Base-by-base conservation (phyloP, 2,329 filamentous ascomycete species). In the Biscogniauxia mediterranea region DNA sequence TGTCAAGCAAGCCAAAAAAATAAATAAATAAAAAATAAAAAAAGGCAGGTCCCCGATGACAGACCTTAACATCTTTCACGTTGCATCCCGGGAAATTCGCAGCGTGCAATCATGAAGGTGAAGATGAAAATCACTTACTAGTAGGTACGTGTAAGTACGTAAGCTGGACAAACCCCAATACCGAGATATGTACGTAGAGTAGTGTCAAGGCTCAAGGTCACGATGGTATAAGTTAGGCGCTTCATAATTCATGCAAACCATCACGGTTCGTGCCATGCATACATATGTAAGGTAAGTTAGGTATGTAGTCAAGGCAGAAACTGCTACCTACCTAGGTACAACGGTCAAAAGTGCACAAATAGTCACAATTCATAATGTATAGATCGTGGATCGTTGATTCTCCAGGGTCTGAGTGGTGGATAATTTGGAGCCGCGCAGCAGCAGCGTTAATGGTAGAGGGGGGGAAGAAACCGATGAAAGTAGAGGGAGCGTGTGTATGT, bases 381-480 rank as follows among this genome's bases (percentile, higher is more conserved):
- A 46, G 38, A 46, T 46, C 38, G 38, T 46, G 38, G 38, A 46
- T n/a, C 38, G 13, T n/a, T 46, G 38, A 15, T 7, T 49, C 15
- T 17, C 52, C 11, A 56, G 60, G 23, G 52, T 62, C 63, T 65
- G 28, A 65, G 66, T 68, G 64, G 66, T 64, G 51, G 51, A 52
- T 52, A 52, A 52, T 52, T 23, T 23, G 19, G 19, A 11, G 8
- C 51, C 51, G 51, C 20, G 23, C 51, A 52, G 51, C n/a, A n/a
- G 49, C 6, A 51, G 49, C 7, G 17, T 2, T 23, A 23, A 23
- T 2, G 23, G 23, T 23, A 19, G 20, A 51, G 5, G 49, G n/a
- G 20, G 49, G 49, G 49, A 13, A 9, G 4, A 28, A 28, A 28
- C 8, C n/a, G n/a, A 28, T 5, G 26, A 28, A 28, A 28, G 26